A percentile compares a stretch with the other conserved stretches of the same genome.
Conservation (phyloP, 73 alveolate species). For the Tetrahymena malaccensis region DNA sequence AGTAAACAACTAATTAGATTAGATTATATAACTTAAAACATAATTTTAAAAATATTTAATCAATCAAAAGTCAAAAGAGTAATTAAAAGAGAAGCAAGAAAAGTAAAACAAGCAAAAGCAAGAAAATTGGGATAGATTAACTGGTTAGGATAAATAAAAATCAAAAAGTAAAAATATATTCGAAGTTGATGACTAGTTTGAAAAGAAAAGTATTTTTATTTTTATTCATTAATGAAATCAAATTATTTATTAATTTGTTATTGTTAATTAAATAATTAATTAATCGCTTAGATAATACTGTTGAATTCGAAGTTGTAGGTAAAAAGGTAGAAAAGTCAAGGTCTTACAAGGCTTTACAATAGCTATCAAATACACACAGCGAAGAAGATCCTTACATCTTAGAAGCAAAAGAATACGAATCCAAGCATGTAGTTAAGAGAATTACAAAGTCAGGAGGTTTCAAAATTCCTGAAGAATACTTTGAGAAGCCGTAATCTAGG, state of each 20-base stretch:
- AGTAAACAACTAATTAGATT: neutral
- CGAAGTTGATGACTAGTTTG: neutral
- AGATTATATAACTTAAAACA: neutral
- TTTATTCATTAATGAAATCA: no score
- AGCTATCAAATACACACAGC: neutral
- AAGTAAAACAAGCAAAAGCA: neutral
- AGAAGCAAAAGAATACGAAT: neutral
- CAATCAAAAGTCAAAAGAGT: neutral
- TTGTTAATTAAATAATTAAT: no score
- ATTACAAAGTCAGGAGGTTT: neutral
- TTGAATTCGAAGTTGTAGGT: neutral
- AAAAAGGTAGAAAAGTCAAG: neutral
- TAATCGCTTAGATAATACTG: neutral
- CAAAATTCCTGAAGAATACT: neutral
- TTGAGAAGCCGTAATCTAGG: neutral
- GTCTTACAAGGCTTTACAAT: neutral
- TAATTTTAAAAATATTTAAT: neutral
- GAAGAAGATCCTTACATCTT: neutral
- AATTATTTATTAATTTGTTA: no score
- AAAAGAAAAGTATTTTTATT: neutral
- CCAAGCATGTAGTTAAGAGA: neutral
- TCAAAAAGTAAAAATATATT: neutral
- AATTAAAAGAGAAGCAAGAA: neutral
- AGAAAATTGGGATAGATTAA: neutral
- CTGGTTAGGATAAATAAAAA: neutral